Conservation (phyloP, 495 filamentous ascomycete genomes). For the Aspergillus egyptiacus region DNA sequence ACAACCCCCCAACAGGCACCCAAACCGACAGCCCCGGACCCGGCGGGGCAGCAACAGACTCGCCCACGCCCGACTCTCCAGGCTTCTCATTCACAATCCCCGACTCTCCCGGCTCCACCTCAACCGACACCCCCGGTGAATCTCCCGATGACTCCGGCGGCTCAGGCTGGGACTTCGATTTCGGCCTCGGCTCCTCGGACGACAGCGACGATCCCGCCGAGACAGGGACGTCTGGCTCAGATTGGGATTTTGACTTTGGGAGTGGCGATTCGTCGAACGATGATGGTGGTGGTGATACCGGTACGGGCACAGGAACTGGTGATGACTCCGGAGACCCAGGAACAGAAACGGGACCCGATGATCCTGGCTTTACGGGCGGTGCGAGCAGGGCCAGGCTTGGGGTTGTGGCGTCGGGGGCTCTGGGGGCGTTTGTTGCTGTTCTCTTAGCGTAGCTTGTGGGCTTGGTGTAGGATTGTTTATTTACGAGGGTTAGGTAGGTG, state of each 20-base stretch:
- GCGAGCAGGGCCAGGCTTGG: not conserved
- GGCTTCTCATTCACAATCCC: too few relatives aligned
- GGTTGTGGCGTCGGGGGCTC: not conserved
- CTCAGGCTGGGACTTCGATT: not conserved
- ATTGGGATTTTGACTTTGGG: not conserved
- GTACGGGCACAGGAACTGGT: not conserved
- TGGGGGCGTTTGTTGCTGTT: not conserved
- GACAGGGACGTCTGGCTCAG: not conserved
- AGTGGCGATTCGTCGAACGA: not conserved
- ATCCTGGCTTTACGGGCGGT: not conserved
- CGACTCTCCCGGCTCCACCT: too few relatives aligned
- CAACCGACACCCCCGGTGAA: not conserved
- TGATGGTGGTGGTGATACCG: not conserved
- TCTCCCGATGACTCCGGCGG: too few relatives aligned
- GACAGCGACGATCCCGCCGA: not conserved
- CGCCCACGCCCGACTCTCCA: too few relatives aligned
- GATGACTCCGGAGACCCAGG: not conserved
- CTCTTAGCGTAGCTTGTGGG: too few relatives aligned
- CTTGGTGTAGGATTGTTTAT: too few relatives aligned
- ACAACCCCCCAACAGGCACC: not conserved
- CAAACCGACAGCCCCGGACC: not conserved
- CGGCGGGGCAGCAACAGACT: not conserved
- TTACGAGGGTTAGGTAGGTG: too few relatives aligned
- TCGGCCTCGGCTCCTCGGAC: not conserved
- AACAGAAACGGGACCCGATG: not conserved